Base-by-base conservation (phyloP, 2,329 filamentous ascomycete genomes). In the Pochonia chlamydosporia region DNA sequence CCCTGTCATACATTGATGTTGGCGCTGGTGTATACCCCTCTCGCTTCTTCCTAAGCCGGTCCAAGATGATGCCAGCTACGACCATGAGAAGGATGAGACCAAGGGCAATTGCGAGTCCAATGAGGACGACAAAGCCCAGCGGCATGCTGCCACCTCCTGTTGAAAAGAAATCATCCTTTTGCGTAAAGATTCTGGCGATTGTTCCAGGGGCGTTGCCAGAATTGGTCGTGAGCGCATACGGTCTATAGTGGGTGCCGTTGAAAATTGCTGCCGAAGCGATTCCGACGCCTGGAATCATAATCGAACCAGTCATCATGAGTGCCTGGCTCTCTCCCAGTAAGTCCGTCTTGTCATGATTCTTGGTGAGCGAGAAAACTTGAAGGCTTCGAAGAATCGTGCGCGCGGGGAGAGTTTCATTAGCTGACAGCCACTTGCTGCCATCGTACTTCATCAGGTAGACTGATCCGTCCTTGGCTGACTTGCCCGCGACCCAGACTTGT, bases 241-340 rank as follows among this genome's bases (percentile, higher is more conserved):
- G 92, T 44, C 75, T 74, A 62, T 92, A 82, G 3, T 73, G 70
- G 10, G 83, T 89, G 57, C 93, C 93, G 60, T 97, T 89, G 71
- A 87, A 99, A 24, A 96, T 72, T 7, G 84, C 92, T 8, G 89
- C 90, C 13, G 92, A 95, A 5, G 86, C 89, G 48, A 83, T 84
- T 49, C 92, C 91, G 61, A 90, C 90, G 42, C 72, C 71, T 0
- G 85, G 81, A 16, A 97, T 75, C 54, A 82, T 77, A 55, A 99
- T 80, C 45, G 85, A 80, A 33, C 93, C 93, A n/a, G 89, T 89
- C 43, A 97, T 72, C 67, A 99, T 78, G 30, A 99, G 78, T 4
- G 82, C 77, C 62, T 93, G 82, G 52, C 82, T 74, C 16, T 76
- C 67, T 44, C 82, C 75, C 14, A 99, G 68, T 6, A 90, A 71